These are phyloP conservation scores for Multifurca ochricompacta DNA, from an alignment of 768 basidiomycete species.

Conservation along the genomic window DNA sequence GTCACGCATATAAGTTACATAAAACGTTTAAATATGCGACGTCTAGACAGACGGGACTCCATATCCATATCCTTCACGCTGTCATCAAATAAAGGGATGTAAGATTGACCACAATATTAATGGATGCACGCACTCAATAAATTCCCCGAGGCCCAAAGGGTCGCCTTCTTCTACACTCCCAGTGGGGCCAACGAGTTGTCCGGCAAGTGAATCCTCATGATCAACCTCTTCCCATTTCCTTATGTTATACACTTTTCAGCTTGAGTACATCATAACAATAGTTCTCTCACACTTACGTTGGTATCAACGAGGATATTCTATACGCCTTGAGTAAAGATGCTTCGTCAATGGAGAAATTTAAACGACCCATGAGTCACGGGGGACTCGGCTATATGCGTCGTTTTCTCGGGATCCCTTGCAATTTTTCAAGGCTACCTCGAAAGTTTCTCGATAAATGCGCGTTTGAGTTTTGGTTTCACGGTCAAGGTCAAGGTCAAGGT, in stretches of 20 bases:
- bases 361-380: constrained; percentile 42
- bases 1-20: constrained; percentile 10
- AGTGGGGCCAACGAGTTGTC: constrained; percentile 49
- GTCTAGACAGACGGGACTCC: constrained; percentile 57
- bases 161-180: constrained; percentile 56
- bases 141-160: constrained; percentile 67
- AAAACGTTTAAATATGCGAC: neutral
- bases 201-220: constrained; percentile 74
- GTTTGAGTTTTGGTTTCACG: neutral
- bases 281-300: constrained; percentile 43
- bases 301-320: constrained; percentile 67
- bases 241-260: neutral
- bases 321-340: constrained; percentile 82
- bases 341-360: constrained; percentile 71
- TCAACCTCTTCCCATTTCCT: constrained; percentile 90
- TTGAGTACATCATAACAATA: neutral
- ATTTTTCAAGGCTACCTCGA: neutral
- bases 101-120: neutral
- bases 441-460: neutral
- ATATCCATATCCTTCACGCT: constrained; percentile 65
- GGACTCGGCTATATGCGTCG: neutral
- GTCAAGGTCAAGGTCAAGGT: neutral
- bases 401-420: neutral
- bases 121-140: constrained; percentile 44
- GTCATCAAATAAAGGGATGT: neutral